Conservation (phyloP, 225 moss, liverwort and hornwort species). For the Pleurozium schreberi region DNA sequence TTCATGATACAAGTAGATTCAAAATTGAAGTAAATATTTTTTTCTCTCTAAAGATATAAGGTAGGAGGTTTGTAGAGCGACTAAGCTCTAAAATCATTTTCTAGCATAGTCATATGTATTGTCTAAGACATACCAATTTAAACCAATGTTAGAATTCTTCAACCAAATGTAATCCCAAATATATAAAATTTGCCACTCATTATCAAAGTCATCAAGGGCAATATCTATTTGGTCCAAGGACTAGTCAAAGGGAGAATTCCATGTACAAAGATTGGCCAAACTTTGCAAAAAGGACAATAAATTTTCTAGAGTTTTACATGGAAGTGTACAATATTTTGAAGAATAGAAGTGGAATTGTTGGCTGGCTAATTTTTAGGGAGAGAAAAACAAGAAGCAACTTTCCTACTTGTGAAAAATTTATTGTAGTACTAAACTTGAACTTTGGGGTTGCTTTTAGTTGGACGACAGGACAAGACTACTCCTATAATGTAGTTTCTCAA, state of each 20-base stretch:
- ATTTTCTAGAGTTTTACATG: accelerated
- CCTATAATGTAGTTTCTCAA: background rate
- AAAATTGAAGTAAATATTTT: background rate
- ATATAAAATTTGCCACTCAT: background rate
- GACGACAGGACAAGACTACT: background rate
- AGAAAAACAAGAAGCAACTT: accelerated
- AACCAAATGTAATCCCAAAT: background rate
- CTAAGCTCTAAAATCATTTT: background rate
- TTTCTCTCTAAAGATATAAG: background rate
- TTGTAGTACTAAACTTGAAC: background rate
- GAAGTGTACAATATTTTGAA: too few relatives aligned
- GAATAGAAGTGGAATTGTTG: accelerated
- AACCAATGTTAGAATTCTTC: background rate
- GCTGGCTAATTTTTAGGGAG: accelerated
- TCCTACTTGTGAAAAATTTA: accelerated
- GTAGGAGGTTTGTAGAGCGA: background rate
- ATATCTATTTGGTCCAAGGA: background rate
- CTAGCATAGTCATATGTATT: accelerated
- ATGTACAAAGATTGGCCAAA: background rate
- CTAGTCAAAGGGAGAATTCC: accelerated
- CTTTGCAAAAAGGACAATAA: background rate
- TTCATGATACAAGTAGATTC: too few relatives aligned
- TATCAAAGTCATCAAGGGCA: background rate
- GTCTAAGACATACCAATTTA: background rate
- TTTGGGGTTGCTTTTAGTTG: background rate